Conservation (phyloP, 2,329 filamentous ascomycete species). For the Apiospora rasikravindrae region DNA sequence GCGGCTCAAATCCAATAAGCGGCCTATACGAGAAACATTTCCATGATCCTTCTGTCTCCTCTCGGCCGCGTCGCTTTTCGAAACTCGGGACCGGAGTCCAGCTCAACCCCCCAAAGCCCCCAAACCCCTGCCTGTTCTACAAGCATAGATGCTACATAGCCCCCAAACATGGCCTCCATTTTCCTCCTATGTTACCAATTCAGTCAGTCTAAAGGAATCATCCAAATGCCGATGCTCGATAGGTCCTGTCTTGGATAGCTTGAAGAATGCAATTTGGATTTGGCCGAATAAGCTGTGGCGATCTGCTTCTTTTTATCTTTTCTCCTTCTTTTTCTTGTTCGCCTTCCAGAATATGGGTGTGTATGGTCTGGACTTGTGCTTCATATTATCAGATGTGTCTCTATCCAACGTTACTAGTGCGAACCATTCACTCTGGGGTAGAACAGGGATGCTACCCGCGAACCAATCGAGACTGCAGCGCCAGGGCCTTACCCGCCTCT, state of each 20-base stretch:
- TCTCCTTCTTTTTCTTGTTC: not conserved
- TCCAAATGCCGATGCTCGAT: not conserved
- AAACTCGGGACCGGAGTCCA: constrained; percentile 1
- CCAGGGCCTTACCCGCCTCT: not conserved
- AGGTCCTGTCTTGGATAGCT: no score
- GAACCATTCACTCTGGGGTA: not conserved
- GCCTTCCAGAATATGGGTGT: not conserved
- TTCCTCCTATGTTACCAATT: not conserved
- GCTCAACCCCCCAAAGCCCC: not conserved
- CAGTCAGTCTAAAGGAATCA: not conserved
- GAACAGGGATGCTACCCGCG: not conserved
- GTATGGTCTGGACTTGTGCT: not conserved
- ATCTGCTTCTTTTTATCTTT: not conserved
- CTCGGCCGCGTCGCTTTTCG: not conserved
- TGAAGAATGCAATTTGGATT: not conserved
- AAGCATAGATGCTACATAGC: not conserved
- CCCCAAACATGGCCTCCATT: not conserved
- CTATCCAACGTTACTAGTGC: not conserved
- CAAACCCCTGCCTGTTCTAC: not conserved
- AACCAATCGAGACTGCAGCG: not conserved
- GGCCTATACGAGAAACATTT: not conserved
- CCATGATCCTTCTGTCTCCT: not conserved
- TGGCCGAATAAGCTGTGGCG: not conserved
- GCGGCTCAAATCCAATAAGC: not conserved
- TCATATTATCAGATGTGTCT: not conserved